phyloP scores from a whole-genome alignment of 768 basidiomycete species.

The Tremella yokohamensis region DNA sequence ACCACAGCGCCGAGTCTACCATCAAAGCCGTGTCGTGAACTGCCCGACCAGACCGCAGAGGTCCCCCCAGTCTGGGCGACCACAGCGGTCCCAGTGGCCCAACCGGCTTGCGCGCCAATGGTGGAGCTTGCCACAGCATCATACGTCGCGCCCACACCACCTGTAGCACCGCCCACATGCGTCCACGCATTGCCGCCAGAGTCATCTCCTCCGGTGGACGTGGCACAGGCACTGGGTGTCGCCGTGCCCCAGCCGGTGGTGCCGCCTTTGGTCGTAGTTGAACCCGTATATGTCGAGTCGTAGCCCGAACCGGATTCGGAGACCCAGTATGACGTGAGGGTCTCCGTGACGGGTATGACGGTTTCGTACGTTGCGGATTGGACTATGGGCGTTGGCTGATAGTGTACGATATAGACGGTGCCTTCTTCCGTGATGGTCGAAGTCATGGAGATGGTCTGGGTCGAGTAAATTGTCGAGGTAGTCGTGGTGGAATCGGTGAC shows the following conservation, averaged over 20 bases:
- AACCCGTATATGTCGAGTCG: constrained; percentile 4
- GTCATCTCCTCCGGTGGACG: background rate
- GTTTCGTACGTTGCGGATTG: constrained; percentile 17
- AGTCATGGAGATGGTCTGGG: constrained; percentile 31
- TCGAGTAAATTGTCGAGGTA: constrained; percentile 34
- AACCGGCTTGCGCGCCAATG: background rate
- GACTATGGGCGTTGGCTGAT: constrained; percentile 33
- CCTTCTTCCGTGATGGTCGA: constrained; percentile 34
- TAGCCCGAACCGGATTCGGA: background rate
- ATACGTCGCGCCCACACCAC: background rate
- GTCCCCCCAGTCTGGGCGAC: background rate
- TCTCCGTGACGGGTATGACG: constrained; percentile 28
- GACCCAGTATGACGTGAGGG: constrained; percentile 29
- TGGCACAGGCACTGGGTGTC: background rate
- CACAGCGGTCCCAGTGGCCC: background rate
- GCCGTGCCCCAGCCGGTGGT: background rate
- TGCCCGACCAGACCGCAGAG: background rate
- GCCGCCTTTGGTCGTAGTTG: background rate
- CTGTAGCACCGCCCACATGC: background rate
- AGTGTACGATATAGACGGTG: constrained; percentile 35
- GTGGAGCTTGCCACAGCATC: background rate
- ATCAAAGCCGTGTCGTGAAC: too few species aligned
- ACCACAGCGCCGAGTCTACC: too few species aligned
- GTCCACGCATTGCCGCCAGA: background rate
- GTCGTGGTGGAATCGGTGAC: constrained; percentile 30